A percentile compares a stretch with the other conserved stretches of the same genome.
phyloP scores from a whole-genome alignment of 345 rosid species.

The Acer yangbiense region DNA sequence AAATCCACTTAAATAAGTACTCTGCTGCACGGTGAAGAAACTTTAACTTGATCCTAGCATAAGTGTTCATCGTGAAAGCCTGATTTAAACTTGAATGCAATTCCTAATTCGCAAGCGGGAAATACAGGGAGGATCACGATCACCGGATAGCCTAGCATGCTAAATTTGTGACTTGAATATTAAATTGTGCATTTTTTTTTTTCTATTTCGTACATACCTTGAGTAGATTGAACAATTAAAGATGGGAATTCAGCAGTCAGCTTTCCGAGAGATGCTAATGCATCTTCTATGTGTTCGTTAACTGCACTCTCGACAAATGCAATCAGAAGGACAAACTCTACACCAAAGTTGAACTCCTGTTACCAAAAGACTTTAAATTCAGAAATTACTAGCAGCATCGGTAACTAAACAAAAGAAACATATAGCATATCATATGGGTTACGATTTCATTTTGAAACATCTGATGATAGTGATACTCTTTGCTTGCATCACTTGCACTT shows the following conservation, averaged over 20 bases:
- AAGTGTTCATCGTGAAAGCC: background rate
- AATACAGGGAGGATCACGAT: background rate
- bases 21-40: background rate
- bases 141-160: slow-evolving; percentile 6
- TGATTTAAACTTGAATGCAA: background rate
- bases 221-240: slow-evolving; percentile 72
- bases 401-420: background rate
- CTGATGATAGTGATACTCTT: slow-evolving; percentile 1
- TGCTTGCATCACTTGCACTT: background rate
- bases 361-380: slow-evolving; percentile 20
- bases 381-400: slow-evolving; percentile 9
- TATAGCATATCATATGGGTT: background rate
- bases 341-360: slow-evolving; percentile 83
- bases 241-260: slow-evolving; percentile 61
- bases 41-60: background rate
- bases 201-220: slow-evolving; percentile 44
- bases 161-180: slow-evolving; percentile 3
- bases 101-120: background rate
- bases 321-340: slow-evolving; percentile 78
- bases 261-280: slow-evolving; percentile 54
- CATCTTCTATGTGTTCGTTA: slow-evolving; percentile 56
- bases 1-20: background rate
- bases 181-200: background rate
- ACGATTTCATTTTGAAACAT: background rate
- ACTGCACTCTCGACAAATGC: slow-evolving; percentile 54